Conservation (phyloP, 108 stramenopile species). For the Bacterosira constricta region DNA sequence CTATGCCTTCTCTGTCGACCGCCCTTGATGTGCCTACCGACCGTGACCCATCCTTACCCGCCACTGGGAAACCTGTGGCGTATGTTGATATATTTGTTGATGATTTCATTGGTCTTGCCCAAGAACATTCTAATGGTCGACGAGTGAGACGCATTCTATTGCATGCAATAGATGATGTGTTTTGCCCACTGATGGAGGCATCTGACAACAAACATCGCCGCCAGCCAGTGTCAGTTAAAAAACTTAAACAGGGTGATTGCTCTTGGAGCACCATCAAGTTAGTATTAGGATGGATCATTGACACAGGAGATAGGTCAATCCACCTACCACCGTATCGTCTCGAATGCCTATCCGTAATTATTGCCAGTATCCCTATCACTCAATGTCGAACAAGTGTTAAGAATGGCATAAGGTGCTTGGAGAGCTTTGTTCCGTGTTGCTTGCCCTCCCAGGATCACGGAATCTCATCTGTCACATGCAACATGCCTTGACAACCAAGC, state of each 20-base stretch:
- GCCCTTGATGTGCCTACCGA: background rate
- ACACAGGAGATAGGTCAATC: conserved; percentile 8
- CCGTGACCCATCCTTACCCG: background rate
- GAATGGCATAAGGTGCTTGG: conserved; percentile 1
- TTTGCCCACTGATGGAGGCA: too few species aligned
- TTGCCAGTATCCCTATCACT: background rate
- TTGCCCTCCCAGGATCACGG: conserved; percentile 15
- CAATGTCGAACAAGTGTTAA: background rate
- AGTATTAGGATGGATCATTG: too few species aligned
- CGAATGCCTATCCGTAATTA: conserved; percentile 8
- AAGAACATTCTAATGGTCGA: too few species aligned
- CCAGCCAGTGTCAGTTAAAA: conserved; percentile 23
- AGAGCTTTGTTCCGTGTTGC: conserved; percentile 13
- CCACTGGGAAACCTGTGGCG: background rate
- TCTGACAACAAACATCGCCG: too few species aligned
- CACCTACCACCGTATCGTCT: conserved; percentile 13
- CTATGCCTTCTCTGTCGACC: background rate
- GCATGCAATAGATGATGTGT: too few species aligned
- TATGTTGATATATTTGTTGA: background rate
- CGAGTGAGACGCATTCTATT: too few species aligned
- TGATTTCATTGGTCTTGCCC: too few species aligned
- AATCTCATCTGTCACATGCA: conserved; percentile 23
- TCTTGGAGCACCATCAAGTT: too few species aligned
- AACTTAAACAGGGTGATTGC: too few species aligned
- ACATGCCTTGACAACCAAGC: background rate